Base-by-base conservation (phyloP, 2,329 filamentous ascomycete genomes). In the Phialophora expanda region DNA sequence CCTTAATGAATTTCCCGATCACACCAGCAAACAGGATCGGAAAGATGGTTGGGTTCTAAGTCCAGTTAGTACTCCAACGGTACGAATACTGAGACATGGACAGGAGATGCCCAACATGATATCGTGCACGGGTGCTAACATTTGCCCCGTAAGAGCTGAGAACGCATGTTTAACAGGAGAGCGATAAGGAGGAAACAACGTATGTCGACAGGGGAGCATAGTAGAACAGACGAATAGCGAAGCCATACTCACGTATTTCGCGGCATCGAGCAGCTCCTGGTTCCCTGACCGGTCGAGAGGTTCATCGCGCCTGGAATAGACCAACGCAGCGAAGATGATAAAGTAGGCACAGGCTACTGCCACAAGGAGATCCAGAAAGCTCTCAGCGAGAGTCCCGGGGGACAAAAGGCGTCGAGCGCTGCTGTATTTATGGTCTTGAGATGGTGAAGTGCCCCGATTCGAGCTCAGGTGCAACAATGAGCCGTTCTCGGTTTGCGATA, bases 11-110 rank as follows among this genome's bases (percentile, higher is more conserved):
- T 26, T 60, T 60, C 26, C 41, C 58, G 20, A 53, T 57, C 6
- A 66, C 54, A 6, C 57, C 63, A 28, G 58, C 51, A 22, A 66
- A 66, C 22, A 62, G 24, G 59, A 66, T 66, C n/a, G 63, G 63
- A 30, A 62, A 66, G 28, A 66, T 56, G 12, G 63, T 66, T 4
- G 63, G 63, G 28, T 38, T 54, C 60, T 62, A 24, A n/a, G 7
- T 30, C 9, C 30, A 12, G 11, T 62, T 56, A 56, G 60, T 17
- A 30, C 26, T 6, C 12, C 8, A 30, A 44, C 5, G 2, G 24
- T 12, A 58, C n/a, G 14, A 30, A 20, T 14, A 6, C 2, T 28
- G 24, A 28, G 12, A 8, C 8, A 5, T 24, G 17, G 30, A 59
- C 20, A 51, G 38, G 38, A 24, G 46, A n/a, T 22, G 5, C 20